Evolutionary conservation across 345 rosid species (phyloP), one percentile per base, ranked within the genome.

Genomic region (Gossypium raimondii): DNA sequence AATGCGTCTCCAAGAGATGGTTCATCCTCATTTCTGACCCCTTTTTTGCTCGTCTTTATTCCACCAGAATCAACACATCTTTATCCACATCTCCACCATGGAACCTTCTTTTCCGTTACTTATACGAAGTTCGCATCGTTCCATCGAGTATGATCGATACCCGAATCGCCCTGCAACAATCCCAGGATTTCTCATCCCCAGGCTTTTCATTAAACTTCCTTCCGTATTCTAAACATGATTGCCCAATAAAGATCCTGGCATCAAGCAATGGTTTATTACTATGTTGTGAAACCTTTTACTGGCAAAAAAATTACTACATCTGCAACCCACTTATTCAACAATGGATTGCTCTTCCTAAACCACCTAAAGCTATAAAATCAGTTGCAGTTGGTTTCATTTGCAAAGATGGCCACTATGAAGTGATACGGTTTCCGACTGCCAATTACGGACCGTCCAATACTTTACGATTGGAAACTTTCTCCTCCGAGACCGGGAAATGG

Each of bases 1-100:
- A 68, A 68, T 68, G 58, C 72, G 43, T 68, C 4, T 68, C 72
- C 43, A 68, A 11, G 44, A 25, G 72, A 68, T 68, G 72, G 72
- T 48, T 25, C 22, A 16, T 14, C n/a, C 44, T 68, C 22, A 68
- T 68, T 51, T 68, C 72, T 13, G 72, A 68, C 11, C 72, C 72
- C 0, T 50, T 68, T 25, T 68, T 68, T 4, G 72, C 45, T 18
- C 44, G 58, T 3, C 34, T 34, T 16, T 68, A 68, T 3, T n/a
- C 11, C 13, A 63, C 24, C 11, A 34, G 67, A 38, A 63, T 63
- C 2, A 63, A 38, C 67, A 10, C 25, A 0, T 57, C 27, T 22
- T 20, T 22, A 18, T 56, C 60, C 25, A 9, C 11, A 9, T 56
- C 60, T 9, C 60, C 8, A 55, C 60, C 60, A 20, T 9, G 60